Evolutionary conservation across 164 flowering plant species (phyloP).

Genomic region (Brasenia schreberi): DNA sequence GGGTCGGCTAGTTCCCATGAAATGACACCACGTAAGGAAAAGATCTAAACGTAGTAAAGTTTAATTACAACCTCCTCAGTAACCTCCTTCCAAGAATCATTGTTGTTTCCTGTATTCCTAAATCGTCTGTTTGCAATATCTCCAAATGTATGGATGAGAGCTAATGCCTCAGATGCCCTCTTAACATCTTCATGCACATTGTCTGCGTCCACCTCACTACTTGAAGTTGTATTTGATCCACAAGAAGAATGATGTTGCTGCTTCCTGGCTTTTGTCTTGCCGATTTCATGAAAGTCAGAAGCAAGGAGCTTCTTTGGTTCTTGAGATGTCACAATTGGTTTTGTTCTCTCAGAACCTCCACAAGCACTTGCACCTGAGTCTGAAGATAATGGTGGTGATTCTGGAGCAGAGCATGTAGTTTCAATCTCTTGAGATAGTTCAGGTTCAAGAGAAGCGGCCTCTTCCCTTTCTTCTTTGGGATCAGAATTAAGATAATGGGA

Average conservation of each 20-base stretch:
- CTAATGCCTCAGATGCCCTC: conserved; percentile 1
- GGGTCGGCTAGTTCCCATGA: neutral
- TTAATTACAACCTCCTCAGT: conserved; percentile 60
- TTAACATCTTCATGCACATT: conserved; percentile 37
- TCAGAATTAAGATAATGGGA: conserved; percentile 17
- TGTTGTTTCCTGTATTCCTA: conserved; percentile 31
- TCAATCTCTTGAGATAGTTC: conserved; percentile 32
- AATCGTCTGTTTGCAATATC: conserved; percentile 43
- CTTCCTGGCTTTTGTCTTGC: conserved; percentile 38
- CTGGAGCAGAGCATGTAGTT: conserved; percentile 30
- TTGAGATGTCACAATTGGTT: conserved; percentile 11
- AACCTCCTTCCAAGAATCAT: conserved; percentile 88
- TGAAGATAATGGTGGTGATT: conserved; percentile 34
- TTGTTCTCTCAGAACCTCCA: conserved; percentile 15
- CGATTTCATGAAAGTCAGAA: conserved; percentile 18
- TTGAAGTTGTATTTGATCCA: conserved; percentile 86
- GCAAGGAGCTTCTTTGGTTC: conserved; percentile 19
- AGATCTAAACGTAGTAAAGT: too few relatives aligned
- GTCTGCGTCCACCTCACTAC: conserved; percentile 78
- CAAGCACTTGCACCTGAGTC: conserved; percentile 45
- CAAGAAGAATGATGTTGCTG: conserved; percentile 81
- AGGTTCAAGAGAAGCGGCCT: conserved; percentile 14
- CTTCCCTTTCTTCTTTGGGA: conserved; percentile 15
- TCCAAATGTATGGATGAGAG: conserved; percentile 12
- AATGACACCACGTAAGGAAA: too few relatives aligned